Conservation (phyloP, 306 rosid genomes). For the Mimosa bimucronata region DNA sequence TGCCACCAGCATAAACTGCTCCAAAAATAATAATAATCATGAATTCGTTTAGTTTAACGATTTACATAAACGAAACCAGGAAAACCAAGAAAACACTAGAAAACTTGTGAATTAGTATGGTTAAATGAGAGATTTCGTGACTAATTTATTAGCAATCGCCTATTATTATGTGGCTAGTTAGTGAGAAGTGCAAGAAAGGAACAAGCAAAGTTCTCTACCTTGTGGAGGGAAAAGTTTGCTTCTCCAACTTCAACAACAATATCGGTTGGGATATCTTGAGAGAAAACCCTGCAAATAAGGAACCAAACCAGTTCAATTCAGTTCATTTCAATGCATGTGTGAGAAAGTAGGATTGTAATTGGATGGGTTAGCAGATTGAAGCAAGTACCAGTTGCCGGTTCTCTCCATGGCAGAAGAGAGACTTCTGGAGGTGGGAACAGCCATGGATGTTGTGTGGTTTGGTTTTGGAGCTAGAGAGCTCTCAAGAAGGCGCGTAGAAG, state of each 20-base stretch:
- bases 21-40: background rate
- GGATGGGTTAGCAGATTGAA: background rate
- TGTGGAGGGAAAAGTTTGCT: conserved; percentile 78
- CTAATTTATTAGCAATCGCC: too few species aligned
- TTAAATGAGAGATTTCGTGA: too few species aligned
- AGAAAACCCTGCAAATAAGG: conserved; percentile 64
- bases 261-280: conserved; percentile 82
- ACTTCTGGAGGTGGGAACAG: conserved; percentile 48
- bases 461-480: conserved; percentile 34
- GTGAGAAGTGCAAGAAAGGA: too few species aligned
- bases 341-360: background rate
- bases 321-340: background rate
- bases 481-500: background rate
- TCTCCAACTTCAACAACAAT: conserved; percentile 69
- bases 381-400: conserved; percentile 86
- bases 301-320: background rate
- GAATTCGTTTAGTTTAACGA: background rate
- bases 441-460: conserved; percentile 47
- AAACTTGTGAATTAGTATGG: too few species aligned
- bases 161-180: too few species aligned
- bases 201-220: conserved; percentile 49
- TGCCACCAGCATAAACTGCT: conserved; percentile 84
- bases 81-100: background rate
- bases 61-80: background rate
- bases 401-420: conserved; percentile 85